These are phyloP conservation scores for Crithidia sp. DNA, from an alignment of 208 protist genomes.

Conservation along the genomic window DNA sequence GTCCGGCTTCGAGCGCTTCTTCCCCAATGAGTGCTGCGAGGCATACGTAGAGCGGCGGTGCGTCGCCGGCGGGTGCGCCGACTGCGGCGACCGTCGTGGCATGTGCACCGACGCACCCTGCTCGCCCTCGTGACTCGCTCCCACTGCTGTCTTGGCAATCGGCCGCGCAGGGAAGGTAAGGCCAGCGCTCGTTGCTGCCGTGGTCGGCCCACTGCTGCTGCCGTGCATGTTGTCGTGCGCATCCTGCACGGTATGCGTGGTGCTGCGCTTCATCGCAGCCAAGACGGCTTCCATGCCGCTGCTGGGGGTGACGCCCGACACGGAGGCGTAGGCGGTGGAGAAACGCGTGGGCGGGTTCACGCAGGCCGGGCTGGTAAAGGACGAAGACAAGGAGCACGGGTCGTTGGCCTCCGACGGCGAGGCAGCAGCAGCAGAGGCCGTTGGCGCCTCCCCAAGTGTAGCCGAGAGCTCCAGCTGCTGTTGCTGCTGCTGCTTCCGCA, in stretches of 20 bases:
- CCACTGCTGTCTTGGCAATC: constrained; percentile 8
- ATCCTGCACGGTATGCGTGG: neutral
- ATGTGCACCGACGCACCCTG: constrained; percentile 13
- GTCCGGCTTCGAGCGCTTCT: constrained; percentile 73
- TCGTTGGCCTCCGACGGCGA: neutral
- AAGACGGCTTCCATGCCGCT: constrained; percentile 20
- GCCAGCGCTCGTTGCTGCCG: neutral
- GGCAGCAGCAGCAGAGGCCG: neutral
- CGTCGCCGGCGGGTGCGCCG: constrained; percentile 1
- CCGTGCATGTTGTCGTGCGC: neutral
- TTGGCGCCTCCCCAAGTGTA: too few relatives aligned
- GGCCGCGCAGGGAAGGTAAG: constrained; percentile 24
- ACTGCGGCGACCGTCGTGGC: constrained; percentile 21
- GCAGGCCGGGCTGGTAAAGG: constrained; percentile 28
- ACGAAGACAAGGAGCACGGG: constrained; percentile 17
- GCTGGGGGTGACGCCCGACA: constrained; percentile 1
- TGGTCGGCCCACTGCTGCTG: neutral
- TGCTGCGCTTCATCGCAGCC: constrained; percentile 25
- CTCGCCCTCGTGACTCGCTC: constrained; percentile 14
- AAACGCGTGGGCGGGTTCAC: constrained; percentile 16
- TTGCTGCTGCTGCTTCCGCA: constrained; percentile 37
- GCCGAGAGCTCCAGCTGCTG: constrained; percentile 16
- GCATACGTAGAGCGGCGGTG: constrained; percentile 27
- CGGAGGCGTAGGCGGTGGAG: neutral
- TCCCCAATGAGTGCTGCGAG: constrained; percentile 37